Evolutionary conservation across 306 rosid species (phyloP), one percentile per base, ranked within the genome.

Genomic region (Canavalia ensiformis): DNA sequence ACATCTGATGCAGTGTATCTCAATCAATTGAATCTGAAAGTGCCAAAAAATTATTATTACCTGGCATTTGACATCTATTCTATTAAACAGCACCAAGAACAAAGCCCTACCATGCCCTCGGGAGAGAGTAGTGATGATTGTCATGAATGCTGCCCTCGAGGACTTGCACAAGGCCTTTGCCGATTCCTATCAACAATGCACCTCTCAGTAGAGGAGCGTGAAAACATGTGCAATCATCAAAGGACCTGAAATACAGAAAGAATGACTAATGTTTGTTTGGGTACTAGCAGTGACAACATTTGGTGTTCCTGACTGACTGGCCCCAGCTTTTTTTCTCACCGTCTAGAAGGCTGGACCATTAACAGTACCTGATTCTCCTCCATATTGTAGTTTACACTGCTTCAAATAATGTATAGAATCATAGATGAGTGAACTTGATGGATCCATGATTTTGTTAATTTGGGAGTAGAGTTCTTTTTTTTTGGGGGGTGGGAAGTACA

Each of bases 351-450:
- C 35, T 12, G 8, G 7, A 57, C 10, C 30, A 34, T 7, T 8
- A 47, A 34, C 34, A 33, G 72, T 69, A 34, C 51, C 18, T 1
- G 44, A 59, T 25, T 31, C 4, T 29, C 31, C 11, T 34, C 28
- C 35, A 28, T 35, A 1, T 33, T 34, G 56, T 41, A 55, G 13
- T 8, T 29, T 2, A 8, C 31, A 34, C 31, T 54, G 5, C 41
- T 39, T 59, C 39, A 56, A 64, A 44, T 37, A 6, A 34, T 81
- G 77, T 68, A 66, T 54, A 33, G 64, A 74, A 72, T 41, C 37
- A 51, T 4, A 51, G 3, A 80, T 62, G 49, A 30, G 10, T 72
- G 41, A 12, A 13, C 12, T n/a, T 46, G 50, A 51, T 39, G 49
- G 37, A 2, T 75, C 59, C 8, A 46, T 46, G 9, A 4, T 58